Conservation (phyloP, 331 rosid genomes). For the Malus hybrid region DNA sequence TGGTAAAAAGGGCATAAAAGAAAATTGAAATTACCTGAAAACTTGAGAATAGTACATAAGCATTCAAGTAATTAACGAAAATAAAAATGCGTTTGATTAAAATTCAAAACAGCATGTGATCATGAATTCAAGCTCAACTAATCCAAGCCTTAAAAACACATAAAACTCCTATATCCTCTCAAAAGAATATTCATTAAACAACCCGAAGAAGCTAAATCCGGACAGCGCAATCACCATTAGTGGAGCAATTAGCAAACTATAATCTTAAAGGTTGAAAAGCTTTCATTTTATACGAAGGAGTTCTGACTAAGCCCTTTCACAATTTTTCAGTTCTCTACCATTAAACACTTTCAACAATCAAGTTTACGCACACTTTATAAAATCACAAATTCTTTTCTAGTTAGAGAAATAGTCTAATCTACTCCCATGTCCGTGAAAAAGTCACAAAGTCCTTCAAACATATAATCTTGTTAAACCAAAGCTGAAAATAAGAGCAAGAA, state of each 20-base stretch:
- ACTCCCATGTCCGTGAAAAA: no score
- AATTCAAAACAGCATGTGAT: neutral
- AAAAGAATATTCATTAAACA: neutral
- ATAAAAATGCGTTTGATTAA: no score
- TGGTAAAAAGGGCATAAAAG: conserved; percentile 10
- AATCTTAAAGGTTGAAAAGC: neutral
- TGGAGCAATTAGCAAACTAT: neutral
- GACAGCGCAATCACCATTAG: neutral
- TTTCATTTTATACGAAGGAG: neutral
- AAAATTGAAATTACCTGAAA: neutral
- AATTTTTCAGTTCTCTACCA: neutral
- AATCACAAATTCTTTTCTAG: neutral
- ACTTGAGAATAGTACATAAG: neutral
- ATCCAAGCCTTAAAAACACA: neutral
- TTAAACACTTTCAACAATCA: neutral
- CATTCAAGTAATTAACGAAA: no score
- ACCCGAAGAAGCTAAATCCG: neutral
- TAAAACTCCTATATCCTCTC: neutral
- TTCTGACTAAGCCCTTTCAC: neutral
- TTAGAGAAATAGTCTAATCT: no score
- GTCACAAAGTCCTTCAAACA: no score
- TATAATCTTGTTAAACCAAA: neutral
- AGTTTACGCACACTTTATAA: neutral
- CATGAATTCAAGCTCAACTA: neutral
- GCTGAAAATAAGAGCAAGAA: neutral